A percentile compares a stretch with the other conserved stretches of the same genome.
These are phyloP conservation scores for Tuber melanosporum DNA, from an alignment of 495 filamentous ascomycete genomes.

Conservation along the genomic window DNA sequence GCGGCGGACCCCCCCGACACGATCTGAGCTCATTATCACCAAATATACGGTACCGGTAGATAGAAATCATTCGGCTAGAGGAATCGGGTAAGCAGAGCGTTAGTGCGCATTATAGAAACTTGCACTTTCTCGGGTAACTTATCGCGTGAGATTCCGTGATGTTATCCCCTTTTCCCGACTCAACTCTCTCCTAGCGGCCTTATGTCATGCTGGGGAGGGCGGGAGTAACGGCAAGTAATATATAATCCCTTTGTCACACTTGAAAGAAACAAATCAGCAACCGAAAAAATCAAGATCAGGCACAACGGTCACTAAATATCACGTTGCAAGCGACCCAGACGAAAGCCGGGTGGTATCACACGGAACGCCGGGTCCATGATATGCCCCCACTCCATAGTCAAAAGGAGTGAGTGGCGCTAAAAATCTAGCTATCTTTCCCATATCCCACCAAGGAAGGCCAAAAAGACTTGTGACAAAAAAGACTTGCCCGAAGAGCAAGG, in stretches of 20 bases:
- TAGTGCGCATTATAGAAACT: not conserved
- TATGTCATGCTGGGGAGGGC: not conserved
- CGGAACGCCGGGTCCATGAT: not conserved
- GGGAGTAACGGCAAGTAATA: not conserved
- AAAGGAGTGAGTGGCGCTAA: not conserved
- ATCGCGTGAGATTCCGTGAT: not conserved
- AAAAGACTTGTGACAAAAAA: not conserved
- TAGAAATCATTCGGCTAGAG: not conserved
- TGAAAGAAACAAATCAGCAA: slow-evolving; percentile 45
- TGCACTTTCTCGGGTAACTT: not conserved
- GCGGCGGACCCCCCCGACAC: too few species aligned
- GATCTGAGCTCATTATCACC: not conserved
- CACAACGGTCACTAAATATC: not conserved
- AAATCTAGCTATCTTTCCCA: not conserved
- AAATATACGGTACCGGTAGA: not conserved
- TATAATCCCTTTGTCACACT: slow-evolving; percentile 57
- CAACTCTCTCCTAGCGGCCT: not conserved
- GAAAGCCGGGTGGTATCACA: slow-evolving; percentile 47
- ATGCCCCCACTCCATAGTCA: not conserved
- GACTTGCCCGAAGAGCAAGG: not conserved
- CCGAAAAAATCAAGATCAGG: not conserved
- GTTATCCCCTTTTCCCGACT: not conserved
- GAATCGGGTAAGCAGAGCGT: not conserved
- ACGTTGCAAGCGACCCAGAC: not conserved
- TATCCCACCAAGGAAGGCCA: not conserved